These are phyloP conservation scores for Cerioporus squamosus DNA, from an alignment of 1,284 basidiomycete genomes.

Conservation along the genomic window DNA sequence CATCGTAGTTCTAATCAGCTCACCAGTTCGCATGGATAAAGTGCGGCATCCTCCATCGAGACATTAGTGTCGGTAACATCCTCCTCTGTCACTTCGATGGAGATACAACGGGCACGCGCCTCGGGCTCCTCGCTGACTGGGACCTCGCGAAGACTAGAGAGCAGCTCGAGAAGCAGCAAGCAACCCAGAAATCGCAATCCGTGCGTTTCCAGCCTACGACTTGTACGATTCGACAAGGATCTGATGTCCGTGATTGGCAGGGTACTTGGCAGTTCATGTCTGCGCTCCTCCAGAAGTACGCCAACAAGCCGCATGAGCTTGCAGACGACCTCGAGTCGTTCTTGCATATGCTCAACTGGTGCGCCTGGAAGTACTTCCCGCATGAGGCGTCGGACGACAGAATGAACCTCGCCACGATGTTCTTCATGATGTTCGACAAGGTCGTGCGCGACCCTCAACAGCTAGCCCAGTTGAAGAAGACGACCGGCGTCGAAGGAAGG, in stretches of 20 bases:
- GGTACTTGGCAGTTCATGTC: constrained; percentile 18
- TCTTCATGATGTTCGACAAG: no score
- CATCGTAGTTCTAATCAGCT: not conserved
- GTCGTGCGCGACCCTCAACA: no score
- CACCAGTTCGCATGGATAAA: constrained; percentile 4
- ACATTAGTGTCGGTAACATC: constrained; percentile 14
- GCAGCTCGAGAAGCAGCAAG: not conserved
- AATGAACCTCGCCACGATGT: no score
- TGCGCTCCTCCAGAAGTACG: not conserved
- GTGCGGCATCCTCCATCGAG: constrained; percentile 8
- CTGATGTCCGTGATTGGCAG: not conserved
- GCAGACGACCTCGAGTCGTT: constrained; percentile 14
- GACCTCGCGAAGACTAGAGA: constrained; percentile 5
- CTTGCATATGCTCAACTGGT: constrained; percentile 7
- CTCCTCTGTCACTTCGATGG: constrained; percentile 6
- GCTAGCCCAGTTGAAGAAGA: no score
- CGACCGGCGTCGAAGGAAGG: no score
- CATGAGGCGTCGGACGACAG: no score
- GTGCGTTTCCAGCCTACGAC: not conserved
- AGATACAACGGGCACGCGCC: no score
- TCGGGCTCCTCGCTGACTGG: constrained; percentile 7
- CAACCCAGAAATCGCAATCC: not conserved
- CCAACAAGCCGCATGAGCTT: not conserved
- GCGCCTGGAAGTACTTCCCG: constrained; percentile 3
- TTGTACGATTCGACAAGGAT: no score